Evolutionary conservation across 306 rosid genomes (phyloP).

Genomic region (Acacia acuminata): DNA sequence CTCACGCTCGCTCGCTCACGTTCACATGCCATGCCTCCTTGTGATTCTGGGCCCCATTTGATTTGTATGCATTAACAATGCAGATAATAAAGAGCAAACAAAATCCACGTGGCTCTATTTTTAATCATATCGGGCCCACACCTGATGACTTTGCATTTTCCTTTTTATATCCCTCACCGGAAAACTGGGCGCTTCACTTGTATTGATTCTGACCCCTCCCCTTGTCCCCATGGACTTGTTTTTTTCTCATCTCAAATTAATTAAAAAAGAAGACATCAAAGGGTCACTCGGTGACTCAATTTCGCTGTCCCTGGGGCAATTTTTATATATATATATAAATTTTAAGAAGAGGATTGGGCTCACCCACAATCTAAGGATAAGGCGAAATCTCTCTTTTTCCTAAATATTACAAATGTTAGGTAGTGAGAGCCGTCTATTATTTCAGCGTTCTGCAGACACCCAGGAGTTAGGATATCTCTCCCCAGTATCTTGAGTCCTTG

Average conservation of each 20-base stretch:
- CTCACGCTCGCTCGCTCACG: background rate
- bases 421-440: too few species aligned
- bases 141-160: constrained; percentile 23
- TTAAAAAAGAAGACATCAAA: background rate
- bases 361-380: too few species aligned
- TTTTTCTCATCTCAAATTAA: background rate
- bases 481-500: too few species aligned
- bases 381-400: too few species aligned
- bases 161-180: background rate
- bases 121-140: constrained; percentile 24
- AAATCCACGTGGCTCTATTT: constrained; percentile 24
- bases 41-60: constrained; percentile 27
- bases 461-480: too few species aligned
- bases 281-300: background rate
- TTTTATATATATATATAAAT: too few species aligned
- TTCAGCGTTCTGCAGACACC: too few species aligned
- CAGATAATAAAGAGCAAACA: background rate
- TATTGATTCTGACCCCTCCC: constrained; percentile 29
- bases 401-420: too few species aligned
- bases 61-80: constrained; percentile 13
- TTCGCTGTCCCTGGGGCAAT: constrained; percentile 11
- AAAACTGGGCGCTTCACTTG: constrained; percentile 23
- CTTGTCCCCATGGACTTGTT: background rate
- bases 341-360: too few species aligned
- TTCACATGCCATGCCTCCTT: constrained; percentile 2